These are phyloP conservation scores for Triglochin maritima DNA, from an alignment of 106 monocot genomes.

Conservation along the genomic window DNA sequence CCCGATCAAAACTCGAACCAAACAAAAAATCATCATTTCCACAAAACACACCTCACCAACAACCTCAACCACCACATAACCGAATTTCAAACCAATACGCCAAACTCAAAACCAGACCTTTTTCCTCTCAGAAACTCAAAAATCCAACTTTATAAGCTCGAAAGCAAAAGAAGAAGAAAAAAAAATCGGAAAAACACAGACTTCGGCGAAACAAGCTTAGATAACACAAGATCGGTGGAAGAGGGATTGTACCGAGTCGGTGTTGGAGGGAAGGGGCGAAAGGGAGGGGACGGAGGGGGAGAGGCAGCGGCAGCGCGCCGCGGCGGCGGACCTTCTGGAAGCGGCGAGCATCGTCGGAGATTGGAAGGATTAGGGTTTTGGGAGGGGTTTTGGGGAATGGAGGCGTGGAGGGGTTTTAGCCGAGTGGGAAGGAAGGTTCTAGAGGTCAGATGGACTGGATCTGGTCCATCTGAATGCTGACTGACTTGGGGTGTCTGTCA, in stretches of 20 bases:
- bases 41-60: too few relatives aligned
- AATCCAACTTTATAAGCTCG: neutral
- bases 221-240: neutral
- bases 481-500: too few relatives aligned
- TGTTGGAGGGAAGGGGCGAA: neutral
- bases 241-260: constrained; percentile 8
- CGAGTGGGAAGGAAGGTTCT: neutral
- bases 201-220: neutral
- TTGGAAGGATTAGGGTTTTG: neutral
- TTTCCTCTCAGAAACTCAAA: neutral
- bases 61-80: too few relatives aligned
- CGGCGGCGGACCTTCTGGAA: constrained; percentile 50
- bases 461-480: too few relatives aligned
- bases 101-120: too few relatives aligned
- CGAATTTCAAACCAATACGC: too few relatives aligned
- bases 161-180: neutral
- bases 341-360: constrained; percentile 35
- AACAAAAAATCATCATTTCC: too few relatives aligned
- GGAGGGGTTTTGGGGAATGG: neutral
- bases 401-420: neutral
- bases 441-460: neutral
- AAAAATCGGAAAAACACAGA: neutral
- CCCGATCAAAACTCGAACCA: too few relatives aligned
- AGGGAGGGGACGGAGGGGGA: constrained; percentile 13
- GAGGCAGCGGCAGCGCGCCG: constrained; percentile 7